Conservation (phyloP, 768 basidiomycete genomes). For the Leccinum subgranulosum region DNA sequence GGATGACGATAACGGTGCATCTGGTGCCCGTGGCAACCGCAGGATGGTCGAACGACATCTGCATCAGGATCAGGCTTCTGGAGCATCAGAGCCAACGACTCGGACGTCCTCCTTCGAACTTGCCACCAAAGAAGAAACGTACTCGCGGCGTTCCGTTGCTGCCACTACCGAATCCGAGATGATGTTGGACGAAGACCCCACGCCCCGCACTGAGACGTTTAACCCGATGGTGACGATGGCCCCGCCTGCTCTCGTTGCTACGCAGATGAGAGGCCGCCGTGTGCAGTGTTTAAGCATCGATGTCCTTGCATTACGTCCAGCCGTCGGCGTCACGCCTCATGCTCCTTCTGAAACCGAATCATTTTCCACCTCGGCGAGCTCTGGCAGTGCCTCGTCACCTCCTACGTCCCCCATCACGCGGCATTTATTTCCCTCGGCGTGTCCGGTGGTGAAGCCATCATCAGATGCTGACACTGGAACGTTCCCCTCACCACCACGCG, state of each 20-base stretch:
- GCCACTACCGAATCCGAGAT: constrained; percentile 1
- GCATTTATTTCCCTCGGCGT: not conserved
- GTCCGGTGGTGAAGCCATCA: not conserved
- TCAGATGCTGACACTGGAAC: not conserved
- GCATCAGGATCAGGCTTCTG: not conserved
- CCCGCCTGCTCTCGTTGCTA: not conserved
- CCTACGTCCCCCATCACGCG: constrained; percentile 5
- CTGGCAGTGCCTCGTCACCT: not conserved
- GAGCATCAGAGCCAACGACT: not conserved
- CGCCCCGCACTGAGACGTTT: constrained; percentile 24
- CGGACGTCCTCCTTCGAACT: not conserved
- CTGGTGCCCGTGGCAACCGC: not conserved
- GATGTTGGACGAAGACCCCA: constrained; percentile 22
- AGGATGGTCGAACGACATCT: not conserved
- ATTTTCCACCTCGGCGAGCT: constrained; percentile 1
- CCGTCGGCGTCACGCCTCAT: constrained; percentile 19
- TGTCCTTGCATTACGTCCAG: constrained; percentile 13
- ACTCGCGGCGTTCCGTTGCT: constrained; percentile 1
- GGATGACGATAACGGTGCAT: constrained; percentile 2
- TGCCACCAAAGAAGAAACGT: not conserved
- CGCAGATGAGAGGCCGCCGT: not conserved
- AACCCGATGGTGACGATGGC: not conserved
- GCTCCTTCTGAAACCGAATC: constrained; percentile 22
- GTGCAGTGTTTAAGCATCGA: constrained; percentile 3
- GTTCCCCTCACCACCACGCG: not conserved